Base-by-base conservation (phyloP, 495 filamentous ascomycete species). In the Articulospora tetracladia region DNA sequence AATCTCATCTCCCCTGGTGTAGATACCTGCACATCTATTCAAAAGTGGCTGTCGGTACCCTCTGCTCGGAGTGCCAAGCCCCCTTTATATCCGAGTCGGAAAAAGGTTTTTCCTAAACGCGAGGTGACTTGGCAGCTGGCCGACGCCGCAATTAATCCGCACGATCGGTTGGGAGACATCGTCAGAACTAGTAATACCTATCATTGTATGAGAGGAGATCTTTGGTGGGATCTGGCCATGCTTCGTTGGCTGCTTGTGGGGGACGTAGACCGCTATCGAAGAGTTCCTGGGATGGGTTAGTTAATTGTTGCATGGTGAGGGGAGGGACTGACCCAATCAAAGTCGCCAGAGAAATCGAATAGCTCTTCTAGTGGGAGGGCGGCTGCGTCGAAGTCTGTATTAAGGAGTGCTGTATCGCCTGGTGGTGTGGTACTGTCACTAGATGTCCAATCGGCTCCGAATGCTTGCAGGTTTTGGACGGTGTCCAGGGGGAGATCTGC, bases 191-290 rank as follows among this genome's bases (percentile, higher is more conserved):
- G 15, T 44, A 44, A n/a, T 44, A 44, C 17, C 8, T 8, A 17
- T 44, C 15, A 44, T 3, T 11, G 39, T 19, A 3, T 7, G 39
- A 44, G 39, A 44, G 7, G 15, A 44, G n/a, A n/a, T 44, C n/a
- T 3, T 44, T 17, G 3, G 8, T 44, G 39, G n/a, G 3, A 17
- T 15, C 39, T 8, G 39, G 39, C 39, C 39, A 44, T 44, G 39
- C 39, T 44, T 44, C 8, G 15, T 44, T 44, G 39, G 15, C 3
- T 44, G 4, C 17, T 19, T 44, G 59, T 58, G 53, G 53, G 22
- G 49, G 58, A 17, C 58, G 68, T 6, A 74, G 63, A 49, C 70
- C 63, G 34, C 65, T 66, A 55, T 74, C 72, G 60, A 74, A 73
- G 39, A 67, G 56, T 59, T 55, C 69, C 72, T 73, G 44, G 27